Percentiles rank a stretch among this genome's conserved stretches.
These are phyloP conservation scores for Rhodotorula sp. DNA, from an alignment of 1,284 basidiomycete genomes.

Conservation along the genomic window DNA sequence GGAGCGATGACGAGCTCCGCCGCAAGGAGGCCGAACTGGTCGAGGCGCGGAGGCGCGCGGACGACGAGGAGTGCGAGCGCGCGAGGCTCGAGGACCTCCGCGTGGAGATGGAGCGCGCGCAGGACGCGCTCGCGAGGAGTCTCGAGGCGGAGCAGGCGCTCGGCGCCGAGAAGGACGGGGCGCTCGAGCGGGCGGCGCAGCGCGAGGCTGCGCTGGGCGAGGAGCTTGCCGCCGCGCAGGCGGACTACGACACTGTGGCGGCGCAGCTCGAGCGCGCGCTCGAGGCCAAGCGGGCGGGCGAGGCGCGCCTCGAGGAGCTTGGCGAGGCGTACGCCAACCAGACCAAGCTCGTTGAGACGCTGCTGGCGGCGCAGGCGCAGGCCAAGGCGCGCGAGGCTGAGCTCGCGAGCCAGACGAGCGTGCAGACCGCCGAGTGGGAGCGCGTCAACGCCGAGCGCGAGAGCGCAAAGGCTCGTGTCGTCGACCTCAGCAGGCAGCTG, in stretches of 20 bases:
- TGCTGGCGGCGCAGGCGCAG: conserved; percentile 33
- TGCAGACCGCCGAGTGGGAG: conserved; percentile 40
- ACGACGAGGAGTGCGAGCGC: conserved; percentile 78
- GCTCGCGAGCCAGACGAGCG: conserved; percentile 40
- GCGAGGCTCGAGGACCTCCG: conserved; percentile 75
- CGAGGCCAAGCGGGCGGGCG: conserved; percentile 53
- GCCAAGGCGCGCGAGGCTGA: conserved; percentile 66
- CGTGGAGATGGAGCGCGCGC: conserved; percentile 76
- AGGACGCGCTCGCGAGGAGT: conserved; percentile 75
- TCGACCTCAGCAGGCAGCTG: conserved; percentile 23
- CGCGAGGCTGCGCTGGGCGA: conserved; percentile 75
- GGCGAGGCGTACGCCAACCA: conserved; percentile 38
- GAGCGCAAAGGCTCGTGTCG: neutral
- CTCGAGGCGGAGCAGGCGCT: conserved; percentile 80
- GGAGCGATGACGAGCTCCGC: conserved; percentile 87
- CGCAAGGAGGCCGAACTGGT: conserved; percentile 84
- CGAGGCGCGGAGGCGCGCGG: conserved; percentile 77
- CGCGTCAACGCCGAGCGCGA: conserved; percentile 29
- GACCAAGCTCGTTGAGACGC: conserved; percentile 38
- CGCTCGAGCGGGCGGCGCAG: conserved; percentile 83
- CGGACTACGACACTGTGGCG: conserved; percentile 77
- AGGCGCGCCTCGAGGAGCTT: conserved; percentile 34
- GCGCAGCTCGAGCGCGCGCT: conserved; percentile 81
- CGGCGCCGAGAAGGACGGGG: conserved; percentile 77
- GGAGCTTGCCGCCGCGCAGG: conserved; percentile 58